phyloP scores from a whole-genome alignment of 2,329 filamentous ascomycete species.

The Neonectria neomacrospora region DNA sequence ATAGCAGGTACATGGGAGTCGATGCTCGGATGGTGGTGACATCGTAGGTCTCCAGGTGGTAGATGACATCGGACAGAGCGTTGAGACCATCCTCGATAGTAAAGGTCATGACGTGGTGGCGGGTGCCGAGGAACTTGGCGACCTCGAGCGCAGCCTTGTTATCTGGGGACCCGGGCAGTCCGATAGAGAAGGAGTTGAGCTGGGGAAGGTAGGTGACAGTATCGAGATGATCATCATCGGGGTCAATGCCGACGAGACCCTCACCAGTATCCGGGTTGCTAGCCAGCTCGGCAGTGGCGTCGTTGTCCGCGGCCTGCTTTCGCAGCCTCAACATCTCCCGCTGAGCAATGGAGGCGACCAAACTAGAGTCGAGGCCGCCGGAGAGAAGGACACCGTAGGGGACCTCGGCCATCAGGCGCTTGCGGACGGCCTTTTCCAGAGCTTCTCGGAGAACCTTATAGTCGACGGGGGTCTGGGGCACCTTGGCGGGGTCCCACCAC shows the following conservation, averaged over 20 bases:
- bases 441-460: slow-evolving; percentile 83
- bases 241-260: slow-evolving; percentile 89
- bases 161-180: slow-evolving; percentile 91
- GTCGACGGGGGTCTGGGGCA: slow-evolving; percentile 84
- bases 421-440: slow-evolving; percentile 91
- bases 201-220: slow-evolving; percentile 93
- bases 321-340: slow-evolving; percentile 86
- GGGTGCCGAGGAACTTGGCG: slow-evolving; percentile 95
- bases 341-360: slow-evolving; percentile 95
- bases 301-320: slow-evolving; percentile 66
- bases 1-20: slow-evolving; percentile 97
- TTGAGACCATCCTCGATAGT: slow-evolving; percentile 97
- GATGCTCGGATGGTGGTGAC: slow-evolving; percentile 98
- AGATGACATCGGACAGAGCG: slow-evolving; percentile 96
- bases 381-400: slow-evolving; percentile 96
- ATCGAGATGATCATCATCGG: slow-evolving; percentile 84
- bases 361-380: slow-evolving; percentile 92
- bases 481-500: slow-evolving; percentile 87
- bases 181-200: slow-evolving; percentile 98
- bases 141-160: slow-evolving; percentile 92
- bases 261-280: slow-evolving; percentile 69
- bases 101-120: slow-evolving; percentile 98
- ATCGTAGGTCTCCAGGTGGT: slow-evolving; percentile 96
- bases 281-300: slow-evolving; percentile 52
- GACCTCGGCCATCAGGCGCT: slow-evolving; percentile 98